phyloP scores from a whole-genome alignment of 2,329 filamentous ascomycete species.

The Colletotrichum endophyticum region DNA sequence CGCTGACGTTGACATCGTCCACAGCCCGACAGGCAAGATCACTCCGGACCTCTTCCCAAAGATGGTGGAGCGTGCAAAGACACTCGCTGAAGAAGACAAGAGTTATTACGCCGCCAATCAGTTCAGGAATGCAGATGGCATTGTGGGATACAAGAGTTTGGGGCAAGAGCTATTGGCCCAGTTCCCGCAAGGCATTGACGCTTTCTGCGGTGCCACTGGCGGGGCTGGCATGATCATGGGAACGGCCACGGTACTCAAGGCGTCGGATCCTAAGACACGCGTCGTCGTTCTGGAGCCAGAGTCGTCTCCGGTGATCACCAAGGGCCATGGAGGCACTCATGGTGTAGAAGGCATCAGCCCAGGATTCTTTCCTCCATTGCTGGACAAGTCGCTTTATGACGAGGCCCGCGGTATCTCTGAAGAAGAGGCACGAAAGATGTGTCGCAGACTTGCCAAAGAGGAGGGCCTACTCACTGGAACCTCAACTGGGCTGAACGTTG shows the following conservation, averaged over 20 bases:
- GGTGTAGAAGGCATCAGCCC: slow-evolving; percentile 1
- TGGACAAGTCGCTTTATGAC: slow-evolving; percentile 1
- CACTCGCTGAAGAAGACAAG: not conserved
- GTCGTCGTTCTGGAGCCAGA: slow-evolving; percentile 7
- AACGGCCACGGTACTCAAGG: not conserved
- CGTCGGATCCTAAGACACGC: not conserved
- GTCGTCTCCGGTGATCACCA: not conserved
- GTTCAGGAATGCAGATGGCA: slow-evolving; percentile 14
- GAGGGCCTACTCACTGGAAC: slow-evolving; percentile 3
- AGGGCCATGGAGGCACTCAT: not conserved
- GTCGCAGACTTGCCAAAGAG: not conserved
- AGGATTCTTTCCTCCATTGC: not conserved
- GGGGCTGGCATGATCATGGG: slow-evolving; percentile 16
- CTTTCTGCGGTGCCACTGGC: slow-evolving; percentile 18
- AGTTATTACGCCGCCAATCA: slow-evolving; percentile 3
- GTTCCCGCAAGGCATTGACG: slow-evolving; percentile 9
- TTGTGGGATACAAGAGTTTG: slow-evolving; percentile 11
- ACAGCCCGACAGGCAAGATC: slow-evolving; percentile 4
- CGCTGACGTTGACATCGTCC: slow-evolving; percentile 9
- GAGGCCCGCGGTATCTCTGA: not conserved
- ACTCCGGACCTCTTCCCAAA: slow-evolving; percentile 11
- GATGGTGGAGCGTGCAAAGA: not conserved
- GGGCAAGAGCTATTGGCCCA: not conserved
- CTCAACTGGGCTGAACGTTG: not conserved
- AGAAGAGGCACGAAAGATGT: not conserved